These are phyloP conservation scores for Ilex paraguariensis DNA, from an alignment of 305 asterid species.

Conservation along the genomic window DNA sequence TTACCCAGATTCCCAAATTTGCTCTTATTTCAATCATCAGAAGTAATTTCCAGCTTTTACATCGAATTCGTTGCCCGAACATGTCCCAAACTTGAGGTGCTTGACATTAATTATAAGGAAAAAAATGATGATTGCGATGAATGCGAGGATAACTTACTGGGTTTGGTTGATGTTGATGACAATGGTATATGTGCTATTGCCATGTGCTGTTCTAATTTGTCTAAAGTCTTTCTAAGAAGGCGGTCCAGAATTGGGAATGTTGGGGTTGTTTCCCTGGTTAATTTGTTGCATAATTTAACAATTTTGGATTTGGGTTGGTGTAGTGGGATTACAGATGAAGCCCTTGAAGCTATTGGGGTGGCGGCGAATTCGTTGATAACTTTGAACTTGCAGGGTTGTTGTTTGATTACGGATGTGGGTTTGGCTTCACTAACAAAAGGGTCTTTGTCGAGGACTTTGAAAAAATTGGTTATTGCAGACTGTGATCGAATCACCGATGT, in stretches of 20 bases:
- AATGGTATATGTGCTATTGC: slow-evolving; percentile 18
- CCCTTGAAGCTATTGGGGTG: slow-evolving; percentile 19
- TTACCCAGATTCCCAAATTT: slow-evolving; percentile 31
- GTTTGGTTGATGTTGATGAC: slow-evolving; percentile 20
- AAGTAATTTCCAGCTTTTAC: slow-evolving; percentile 12
- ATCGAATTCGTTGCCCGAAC: slow-evolving; percentile 18
- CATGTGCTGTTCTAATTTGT: slow-evolving; percentile 11
- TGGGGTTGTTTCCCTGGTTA: slow-evolving; percentile 19
- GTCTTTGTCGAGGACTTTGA: slow-evolving; percentile 11
- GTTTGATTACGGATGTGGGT: slow-evolving; percentile 19
- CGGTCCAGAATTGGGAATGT: slow-evolving; percentile 16
- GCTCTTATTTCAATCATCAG: slow-evolving; percentile 12
- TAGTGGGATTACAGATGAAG: slow-evolving; percentile 20
- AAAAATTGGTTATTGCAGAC: slow-evolving; percentile 18
- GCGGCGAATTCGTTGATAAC: slow-evolving; percentile 12
- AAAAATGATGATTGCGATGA: not conserved
- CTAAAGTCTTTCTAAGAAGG: slow-evolving; percentile 13
- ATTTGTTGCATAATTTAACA: slow-evolving; percentile 16
- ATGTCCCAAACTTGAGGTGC: slow-evolving; percentile 22
- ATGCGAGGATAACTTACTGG: not conserved
- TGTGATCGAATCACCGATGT: slow-evolving; percentile 25
- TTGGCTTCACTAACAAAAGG: slow-evolving; percentile 16
- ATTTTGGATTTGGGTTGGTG: slow-evolving; percentile 23
- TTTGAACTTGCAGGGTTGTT: slow-evolving; percentile 27
- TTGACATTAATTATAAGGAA: slow-evolving; percentile 16